Percentiles rank a stretch among this genome's conserved stretches.
Conservation (phyloP, 2,329 filamentous ascomycete genomes). For the Fusarium sp. region DNA sequence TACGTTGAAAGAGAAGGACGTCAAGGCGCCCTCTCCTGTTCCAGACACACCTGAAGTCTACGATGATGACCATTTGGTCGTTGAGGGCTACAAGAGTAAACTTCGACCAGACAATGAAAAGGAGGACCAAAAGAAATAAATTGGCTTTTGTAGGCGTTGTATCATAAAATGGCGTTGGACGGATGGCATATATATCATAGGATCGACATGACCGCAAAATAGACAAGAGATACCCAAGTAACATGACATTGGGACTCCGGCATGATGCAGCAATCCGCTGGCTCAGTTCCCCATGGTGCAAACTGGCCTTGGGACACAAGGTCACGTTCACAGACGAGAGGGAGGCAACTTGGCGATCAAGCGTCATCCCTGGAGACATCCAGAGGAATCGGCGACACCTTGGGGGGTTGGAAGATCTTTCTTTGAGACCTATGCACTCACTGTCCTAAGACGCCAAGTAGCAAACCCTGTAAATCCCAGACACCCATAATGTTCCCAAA, state of each 20-base stretch:
- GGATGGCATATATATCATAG: constrained; percentile 16
- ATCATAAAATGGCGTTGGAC: constrained; percentile 29
- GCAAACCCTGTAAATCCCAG: constrained; percentile 56
- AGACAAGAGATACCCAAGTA: constrained; percentile 29
- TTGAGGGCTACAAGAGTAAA: constrained; percentile 61
- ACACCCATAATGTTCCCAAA: constrained; percentile 51
- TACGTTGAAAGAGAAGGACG: constrained; percentile 60
- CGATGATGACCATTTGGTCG: constrained; percentile 54
- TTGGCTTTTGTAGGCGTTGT: not conserved
- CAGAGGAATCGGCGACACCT: constrained; percentile 92
- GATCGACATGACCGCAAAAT: constrained; percentile 16
- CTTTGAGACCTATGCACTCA: constrained; percentile 66
- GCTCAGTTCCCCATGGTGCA: constrained; percentile 25
- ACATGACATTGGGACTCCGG: not conserved
- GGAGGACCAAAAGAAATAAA: constrained; percentile 16
- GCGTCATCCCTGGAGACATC: constrained; percentile 71
- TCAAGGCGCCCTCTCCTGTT: constrained; percentile 33
- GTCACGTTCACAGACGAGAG: constrained; percentile 44
- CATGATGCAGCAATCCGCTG: constrained; percentile 3
- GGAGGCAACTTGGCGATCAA: constrained; percentile 80
- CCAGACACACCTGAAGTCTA: constrained; percentile 42
- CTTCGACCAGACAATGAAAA: constrained; percentile 27
- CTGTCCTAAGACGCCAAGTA: constrained; percentile 65
- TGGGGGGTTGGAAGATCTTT: constrained; percentile 66
- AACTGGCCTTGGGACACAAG: constrained; percentile 35